Percentiles rank a stretch among this genome's conserved stretches.
These are phyloP conservation scores for Metschnikowia santaceciliae DNA, from an alignment of 805 yeast species.

Conservation along the genomic window DNA sequence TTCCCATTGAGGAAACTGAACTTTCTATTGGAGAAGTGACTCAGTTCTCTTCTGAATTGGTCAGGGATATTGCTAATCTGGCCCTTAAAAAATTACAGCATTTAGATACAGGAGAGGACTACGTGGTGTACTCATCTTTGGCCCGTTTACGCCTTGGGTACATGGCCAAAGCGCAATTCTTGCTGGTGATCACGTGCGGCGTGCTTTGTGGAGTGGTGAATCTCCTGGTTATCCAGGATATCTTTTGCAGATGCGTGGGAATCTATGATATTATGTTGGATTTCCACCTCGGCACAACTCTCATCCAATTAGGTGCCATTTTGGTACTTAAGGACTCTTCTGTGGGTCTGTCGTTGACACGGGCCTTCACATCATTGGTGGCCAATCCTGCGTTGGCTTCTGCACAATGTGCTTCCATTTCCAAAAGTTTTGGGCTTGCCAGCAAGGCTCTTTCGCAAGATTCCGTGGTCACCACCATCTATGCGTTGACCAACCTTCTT, in stretches of 20 bases:
- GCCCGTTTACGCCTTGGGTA: conserved; percentile 49
- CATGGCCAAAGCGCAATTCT: conserved; percentile 48
- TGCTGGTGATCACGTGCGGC: conserved; percentile 62
- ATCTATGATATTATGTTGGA: conserved; percentile 52
- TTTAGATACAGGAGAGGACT: conserved; percentile 56
- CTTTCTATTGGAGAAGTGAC: too few relatives aligned
- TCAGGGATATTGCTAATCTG: conserved; percentile 27
- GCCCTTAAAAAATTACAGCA: conserved; percentile 40
- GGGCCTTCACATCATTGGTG: conserved; percentile 49
- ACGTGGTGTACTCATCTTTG: conserved; percentile 49
- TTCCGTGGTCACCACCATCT: conserved; percentile 76
- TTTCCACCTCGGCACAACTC: conserved; percentile 46
- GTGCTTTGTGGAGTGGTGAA: conserved; percentile 44
- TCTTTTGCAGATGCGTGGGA: conserved; percentile 50
- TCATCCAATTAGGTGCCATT: conserved; percentile 54
- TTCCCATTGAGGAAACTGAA: too few relatives aligned
- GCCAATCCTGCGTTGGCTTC: conserved; percentile 50
- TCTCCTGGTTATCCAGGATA: conserved; percentile 38
- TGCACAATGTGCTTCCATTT: conserved; percentile 47
- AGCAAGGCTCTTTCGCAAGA: conserved; percentile 72
- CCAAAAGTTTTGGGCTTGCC: conserved; percentile 61
- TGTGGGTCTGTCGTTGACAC: conserved; percentile 37
- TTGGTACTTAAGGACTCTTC: conserved; percentile 42
- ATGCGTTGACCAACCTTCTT: conserved; percentile 73
- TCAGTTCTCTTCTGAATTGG: conserved; percentile 15